phyloP scores from a whole-genome alignment of 257 asterid genomes.

The Forsythia viridissima region DNA sequence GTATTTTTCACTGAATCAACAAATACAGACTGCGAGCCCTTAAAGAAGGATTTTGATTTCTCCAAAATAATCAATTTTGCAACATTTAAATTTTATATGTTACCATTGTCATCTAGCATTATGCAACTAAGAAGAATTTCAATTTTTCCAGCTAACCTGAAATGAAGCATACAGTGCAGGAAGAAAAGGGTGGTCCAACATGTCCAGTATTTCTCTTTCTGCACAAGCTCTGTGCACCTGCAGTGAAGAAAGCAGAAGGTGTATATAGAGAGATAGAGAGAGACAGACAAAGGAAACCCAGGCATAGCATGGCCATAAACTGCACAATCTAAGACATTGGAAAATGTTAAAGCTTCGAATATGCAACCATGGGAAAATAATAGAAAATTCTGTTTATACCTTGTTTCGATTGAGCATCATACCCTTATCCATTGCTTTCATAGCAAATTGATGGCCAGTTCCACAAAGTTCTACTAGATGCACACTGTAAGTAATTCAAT shows the following conservation, averaged over 20 bases:
- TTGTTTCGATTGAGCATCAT: slow-evolving; percentile 92
- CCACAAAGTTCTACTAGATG: slow-evolving; percentile 91
- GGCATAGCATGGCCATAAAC: not conserved
- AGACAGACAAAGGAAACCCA: not conserved
- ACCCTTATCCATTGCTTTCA: slow-evolving; percentile 98
- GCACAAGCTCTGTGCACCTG: slow-evolving; percentile 99
- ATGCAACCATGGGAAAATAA: slow-evolving; percentile 1
- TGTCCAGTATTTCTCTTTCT: slow-evolving; percentile 92
- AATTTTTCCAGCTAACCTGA: slow-evolving; percentile 56
- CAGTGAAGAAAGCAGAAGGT: slow-evolving; percentile 13
- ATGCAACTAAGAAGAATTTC: not conserved
- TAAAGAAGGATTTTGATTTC: too few species aligned
- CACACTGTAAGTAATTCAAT: slow-evolving; percentile 57
- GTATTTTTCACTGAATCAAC: too few species aligned
- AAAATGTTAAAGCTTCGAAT: not conserved
- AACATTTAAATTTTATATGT: not conserved
- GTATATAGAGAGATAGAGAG: not conserved
- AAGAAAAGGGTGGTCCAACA: slow-evolving; percentile 98
- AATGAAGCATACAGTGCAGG: slow-evolving; percentile 98
- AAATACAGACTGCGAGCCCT: too few species aligned
- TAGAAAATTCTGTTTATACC: slow-evolving; percentile 41
- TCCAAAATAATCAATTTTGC: not conserved
- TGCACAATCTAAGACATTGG: not conserved
- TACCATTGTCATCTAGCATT: not conserved
- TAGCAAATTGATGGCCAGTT: slow-evolving; percentile 77